Conservation (phyloP, 495 filamentous ascomycete species). For the Hyaloscypha bicolor region DNA sequence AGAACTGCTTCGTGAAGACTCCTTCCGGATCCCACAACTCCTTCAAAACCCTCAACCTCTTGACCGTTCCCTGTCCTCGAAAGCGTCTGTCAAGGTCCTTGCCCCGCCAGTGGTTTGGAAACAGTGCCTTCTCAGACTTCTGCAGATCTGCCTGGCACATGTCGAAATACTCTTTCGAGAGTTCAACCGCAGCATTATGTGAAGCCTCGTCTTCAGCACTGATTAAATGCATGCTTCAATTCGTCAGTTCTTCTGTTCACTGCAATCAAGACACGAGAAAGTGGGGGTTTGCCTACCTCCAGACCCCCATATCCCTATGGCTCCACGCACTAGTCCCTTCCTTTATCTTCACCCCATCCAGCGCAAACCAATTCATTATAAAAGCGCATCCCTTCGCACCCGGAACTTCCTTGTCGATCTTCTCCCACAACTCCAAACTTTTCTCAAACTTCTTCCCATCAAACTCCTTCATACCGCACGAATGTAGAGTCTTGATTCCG, state of each 20-base stretch:
- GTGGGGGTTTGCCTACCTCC: background rate
- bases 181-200: background rate
- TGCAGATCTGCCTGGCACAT: background rate
- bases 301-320: background rate
- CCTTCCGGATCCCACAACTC: slow-evolving; percentile 45
- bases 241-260: background rate
- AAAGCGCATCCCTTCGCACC: background rate
- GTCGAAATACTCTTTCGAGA: background rate
- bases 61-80: slow-evolving; percentile 40
- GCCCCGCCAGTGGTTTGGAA: background rate
- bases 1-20: slow-evolving; percentile 27
- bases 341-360: background rate
- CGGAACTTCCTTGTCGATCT: background rate
- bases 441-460: slow-evolving; percentile 1
- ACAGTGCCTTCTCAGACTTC: background rate
- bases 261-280: background rate
- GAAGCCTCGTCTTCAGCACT: background rate
- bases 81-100: slow-evolving; percentile 34
- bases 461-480: slow-evolving; percentile 7
- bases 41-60: slow-evolving; percentile 39
- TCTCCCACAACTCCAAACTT: background rate
- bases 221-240: background rate
- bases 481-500: background rate
- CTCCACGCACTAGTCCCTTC: background rate
- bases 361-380: background rate